These are phyloP conservation scores for Penicillium expansum DNA, from an alignment of 2,329 filamentous ascomycete genomes.

Conservation along the genomic window DNA sequence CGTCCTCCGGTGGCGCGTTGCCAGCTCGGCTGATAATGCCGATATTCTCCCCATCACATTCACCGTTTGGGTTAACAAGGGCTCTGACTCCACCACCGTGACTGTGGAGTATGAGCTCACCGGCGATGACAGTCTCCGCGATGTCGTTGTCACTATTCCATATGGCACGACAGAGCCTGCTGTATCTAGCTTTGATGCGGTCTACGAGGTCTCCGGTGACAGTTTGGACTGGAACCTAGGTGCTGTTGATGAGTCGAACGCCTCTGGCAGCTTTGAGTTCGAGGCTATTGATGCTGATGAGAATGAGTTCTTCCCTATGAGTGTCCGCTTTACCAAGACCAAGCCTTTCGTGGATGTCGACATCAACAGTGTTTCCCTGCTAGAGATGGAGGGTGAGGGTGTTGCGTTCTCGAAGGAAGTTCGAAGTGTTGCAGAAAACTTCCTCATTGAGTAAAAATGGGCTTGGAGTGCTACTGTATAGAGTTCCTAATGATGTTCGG, in stretches of 20 bases:
- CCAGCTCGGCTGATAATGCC: constrained; percentile 74
- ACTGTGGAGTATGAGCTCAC: constrained; percentile 96
- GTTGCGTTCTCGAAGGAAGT: constrained; percentile 47
- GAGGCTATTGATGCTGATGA: constrained; percentile 86
- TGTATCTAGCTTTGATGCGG: constrained; percentile 88
- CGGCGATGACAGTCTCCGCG: constrained; percentile 71
- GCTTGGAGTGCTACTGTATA: constrained; percentile 29
- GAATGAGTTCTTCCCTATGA: constrained; percentile 98
- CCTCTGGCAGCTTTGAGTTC: constrained; percentile 88
- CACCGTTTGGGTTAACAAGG: constrained; percentile 95
- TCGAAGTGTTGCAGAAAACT: constrained; percentile 45
- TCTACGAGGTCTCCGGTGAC: constrained; percentile 91
- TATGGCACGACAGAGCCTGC: constrained; percentile 81
- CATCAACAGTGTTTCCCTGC: constrained; percentile 54
- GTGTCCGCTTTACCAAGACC: constrained; percentile 80
- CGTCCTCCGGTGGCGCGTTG: constrained; percentile 83
- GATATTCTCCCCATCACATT: constrained; percentile 88
- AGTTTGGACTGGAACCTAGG: constrained; percentile 93
- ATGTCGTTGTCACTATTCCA: constrained; percentile 85
- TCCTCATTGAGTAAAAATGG: constrained; percentile 43
- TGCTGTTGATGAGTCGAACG: constrained; percentile 75
- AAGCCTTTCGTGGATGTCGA: constrained; percentile 89
- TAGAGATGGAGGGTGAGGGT: constrained; percentile 47
- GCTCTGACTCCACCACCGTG: constrained; percentile 76
- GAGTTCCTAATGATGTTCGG: constrained; percentile 40